A percentile compares a stretch with the other conserved stretches of the same genome.
phyloP scores from a whole-genome alignment of 352 stramenopile species.

The Peronospora farinosa region DNA sequence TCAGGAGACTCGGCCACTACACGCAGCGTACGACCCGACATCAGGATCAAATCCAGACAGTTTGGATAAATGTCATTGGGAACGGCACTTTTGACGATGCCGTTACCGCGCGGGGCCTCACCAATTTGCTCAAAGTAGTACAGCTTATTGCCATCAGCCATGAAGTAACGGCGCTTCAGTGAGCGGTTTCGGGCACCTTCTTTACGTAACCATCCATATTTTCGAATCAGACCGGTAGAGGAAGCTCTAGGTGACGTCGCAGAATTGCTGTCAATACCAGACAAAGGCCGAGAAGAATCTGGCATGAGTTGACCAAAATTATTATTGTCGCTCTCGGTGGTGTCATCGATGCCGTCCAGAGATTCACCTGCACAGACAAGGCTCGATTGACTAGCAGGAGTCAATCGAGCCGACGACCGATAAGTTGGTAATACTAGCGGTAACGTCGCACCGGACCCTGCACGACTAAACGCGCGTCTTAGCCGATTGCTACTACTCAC shows the following conservation, averaged over 20 bases:
- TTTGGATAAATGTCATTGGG: slow-evolving; percentile 49
- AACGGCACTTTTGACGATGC: slow-evolving; percentile 42
- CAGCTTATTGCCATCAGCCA: slow-evolving; percentile 46
- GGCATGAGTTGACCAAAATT: slow-evolving; percentile 9
- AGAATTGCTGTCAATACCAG: slow-evolving; percentile 8
- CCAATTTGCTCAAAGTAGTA: slow-evolving; percentile 61
- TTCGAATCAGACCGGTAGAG: slow-evolving; percentile 22
- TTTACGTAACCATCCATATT: slow-evolving; percentile 76
- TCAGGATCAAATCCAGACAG: slow-evolving; percentile 61
- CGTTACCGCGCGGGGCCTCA: slow-evolving; percentile 46
- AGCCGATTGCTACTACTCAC: slow-evolving; percentile 23
- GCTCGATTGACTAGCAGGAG: slow-evolving; percentile 12
- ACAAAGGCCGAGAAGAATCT: slow-evolving; percentile 12
- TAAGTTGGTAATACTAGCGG: slow-evolving; percentile 12
- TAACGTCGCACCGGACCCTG: slow-evolving; percentile 21
- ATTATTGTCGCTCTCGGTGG: slow-evolving; percentile 11
- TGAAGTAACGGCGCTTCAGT: slow-evolving; percentile 76
- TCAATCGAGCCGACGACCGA: slow-evolving; percentile 5
- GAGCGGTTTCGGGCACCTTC: slow-evolving; percentile 64
- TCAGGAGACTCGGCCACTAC: slow-evolving; percentile 56
- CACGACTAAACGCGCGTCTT: slow-evolving; percentile 29
- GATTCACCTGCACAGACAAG: slow-evolving; percentile 21
- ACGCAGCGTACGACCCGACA: slow-evolving; percentile 48
- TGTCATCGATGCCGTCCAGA: slow-evolving; percentile 25
- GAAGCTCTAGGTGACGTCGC: slow-evolving; percentile 13